A percentile compares a stretch with the other conserved stretches of the same genome.
phyloP scores from a whole-genome alignment of 495 filamentous ascomycete genomes.

The Trichoderma erinaceum region DNA sequence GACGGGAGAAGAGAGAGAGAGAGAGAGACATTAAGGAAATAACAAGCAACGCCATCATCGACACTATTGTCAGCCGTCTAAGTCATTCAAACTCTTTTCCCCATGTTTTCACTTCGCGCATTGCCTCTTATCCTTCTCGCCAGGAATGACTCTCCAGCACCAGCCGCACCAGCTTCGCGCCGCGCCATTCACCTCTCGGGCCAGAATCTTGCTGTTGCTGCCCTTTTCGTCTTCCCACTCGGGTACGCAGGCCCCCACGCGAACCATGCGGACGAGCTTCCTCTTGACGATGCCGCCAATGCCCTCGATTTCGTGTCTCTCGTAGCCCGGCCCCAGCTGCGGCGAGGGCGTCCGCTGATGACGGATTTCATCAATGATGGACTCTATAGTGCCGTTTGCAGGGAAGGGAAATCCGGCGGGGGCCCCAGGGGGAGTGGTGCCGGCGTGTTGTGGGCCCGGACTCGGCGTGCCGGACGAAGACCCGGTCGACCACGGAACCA shows the following conservation, averaged over 20 bases:
- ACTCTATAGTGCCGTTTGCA: slow-evolving; percentile 4
- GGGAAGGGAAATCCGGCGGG: not conserved
- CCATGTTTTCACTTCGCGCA: not conserved
- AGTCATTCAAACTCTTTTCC: not conserved
- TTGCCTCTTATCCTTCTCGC: slow-evolving; percentile 26
- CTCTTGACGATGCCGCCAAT: slow-evolving; percentile 80
- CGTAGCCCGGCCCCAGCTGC: slow-evolving; percentile 57
- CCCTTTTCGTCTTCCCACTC: slow-evolving; percentile 76
- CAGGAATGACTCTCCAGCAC: slow-evolving; percentile 56
- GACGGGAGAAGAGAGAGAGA: too few relatives aligned
- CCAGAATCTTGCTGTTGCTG: slow-evolving; percentile 41
- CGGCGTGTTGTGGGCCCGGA: slow-evolving; percentile 14
- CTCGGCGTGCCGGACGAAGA: slow-evolving; percentile 16
- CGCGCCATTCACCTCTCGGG: slow-evolving; percentile 48
- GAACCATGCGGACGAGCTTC: slow-evolving; percentile 67
- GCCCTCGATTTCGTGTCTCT: slow-evolving; percentile 78
- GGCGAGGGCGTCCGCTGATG: slow-evolving; percentile 34
- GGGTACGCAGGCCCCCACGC: slow-evolving; percentile 72
- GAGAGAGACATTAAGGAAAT: not conserved
- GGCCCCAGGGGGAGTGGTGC: slow-evolving; percentile 11
- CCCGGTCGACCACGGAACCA: slow-evolving; percentile 20
- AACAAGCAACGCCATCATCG: not conserved
- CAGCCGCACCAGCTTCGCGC: slow-evolving; percentile 62
- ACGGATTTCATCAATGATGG: slow-evolving; percentile 18
- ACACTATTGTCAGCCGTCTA: not conserved